These are phyloP conservation scores for Cercospora berteroae DNA, from an alignment of 2,329 filamentous ascomycete species.

Conservation along the genomic window DNA sequence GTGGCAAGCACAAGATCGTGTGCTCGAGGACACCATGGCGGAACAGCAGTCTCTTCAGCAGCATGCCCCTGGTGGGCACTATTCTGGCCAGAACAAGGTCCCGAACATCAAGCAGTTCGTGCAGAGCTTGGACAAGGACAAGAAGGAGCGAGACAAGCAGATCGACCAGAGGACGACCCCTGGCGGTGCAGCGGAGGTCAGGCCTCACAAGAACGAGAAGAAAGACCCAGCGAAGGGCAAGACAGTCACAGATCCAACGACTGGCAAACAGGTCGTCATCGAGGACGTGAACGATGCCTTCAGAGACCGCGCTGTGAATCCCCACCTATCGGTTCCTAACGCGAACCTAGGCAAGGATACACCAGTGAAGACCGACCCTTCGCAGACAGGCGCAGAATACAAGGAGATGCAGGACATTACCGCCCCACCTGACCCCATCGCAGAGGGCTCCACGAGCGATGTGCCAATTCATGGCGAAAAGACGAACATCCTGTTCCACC, in stretches of 20 bases:
- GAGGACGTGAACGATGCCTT: conserved; percentile 73
- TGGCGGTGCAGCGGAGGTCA: conserved; percentile 38
- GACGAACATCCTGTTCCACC: conserved; percentile 94
- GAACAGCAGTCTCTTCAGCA: conserved; percentile 20
- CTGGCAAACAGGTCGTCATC: conserved; percentile 80
- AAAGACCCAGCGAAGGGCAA: conserved; percentile 52
- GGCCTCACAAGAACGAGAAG: conserved; percentile 50
- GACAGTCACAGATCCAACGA: conserved; percentile 80
- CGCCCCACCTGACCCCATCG: conserved; percentile 82
- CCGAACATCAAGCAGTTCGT: conserved; percentile 86
- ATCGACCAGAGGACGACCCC: conserved; percentile 56
- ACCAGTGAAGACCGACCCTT: conserved; percentile 66
- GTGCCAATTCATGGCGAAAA: conserved; percentile 95
- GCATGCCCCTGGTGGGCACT: conserved; percentile 58
- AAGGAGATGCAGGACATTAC: conserved; percentile 83
- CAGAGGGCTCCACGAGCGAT: conserved; percentile 79
- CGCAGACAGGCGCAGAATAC: conserved; percentile 76
- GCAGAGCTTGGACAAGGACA: conserved; percentile 72
- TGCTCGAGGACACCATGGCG: conserved; percentile 7
- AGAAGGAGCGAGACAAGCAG: conserved; percentile 68
- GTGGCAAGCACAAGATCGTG: background rate
- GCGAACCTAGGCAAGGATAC: conserved; percentile 77
- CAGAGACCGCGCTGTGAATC: conserved; percentile 68
- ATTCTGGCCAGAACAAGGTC: conserved; percentile 78
- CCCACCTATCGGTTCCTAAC: conserved; percentile 80